A percentile compares a stretch with the other conserved stretches of the same genome.
Conservation (phyloP, 2,329 filamentous ascomycete species). For the Scopulariopsis brevicaulis region DNA sequence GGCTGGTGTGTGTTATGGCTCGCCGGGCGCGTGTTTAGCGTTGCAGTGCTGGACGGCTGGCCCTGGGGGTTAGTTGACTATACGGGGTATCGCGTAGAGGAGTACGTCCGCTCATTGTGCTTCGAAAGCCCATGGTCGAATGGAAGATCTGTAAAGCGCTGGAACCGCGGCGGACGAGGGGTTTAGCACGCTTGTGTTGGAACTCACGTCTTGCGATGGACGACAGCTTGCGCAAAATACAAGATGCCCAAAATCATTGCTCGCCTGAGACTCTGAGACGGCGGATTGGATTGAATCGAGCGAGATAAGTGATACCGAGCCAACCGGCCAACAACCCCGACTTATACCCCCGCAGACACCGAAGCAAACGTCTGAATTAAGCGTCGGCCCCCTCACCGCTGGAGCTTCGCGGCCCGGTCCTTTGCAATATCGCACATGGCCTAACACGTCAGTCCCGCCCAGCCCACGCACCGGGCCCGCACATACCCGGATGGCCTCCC, state of each 20-base stretch:
- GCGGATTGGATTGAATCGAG: background rate
- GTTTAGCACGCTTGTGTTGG: background rate
- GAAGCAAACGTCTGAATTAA: background rate
- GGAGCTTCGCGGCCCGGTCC: conserved; percentile 61
- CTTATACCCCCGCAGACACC: background rate
- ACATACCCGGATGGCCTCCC: conserved; percentile 62
- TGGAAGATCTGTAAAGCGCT: background rate
- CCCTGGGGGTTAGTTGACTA: background rate
- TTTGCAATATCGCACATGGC: conserved; percentile 89
- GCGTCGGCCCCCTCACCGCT: background rate
- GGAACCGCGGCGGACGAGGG: background rate
- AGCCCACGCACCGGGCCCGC: background rate
- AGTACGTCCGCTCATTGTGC: background rate
- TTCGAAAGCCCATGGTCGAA: background rate
- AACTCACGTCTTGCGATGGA: background rate
- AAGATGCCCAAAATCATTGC: background rate
- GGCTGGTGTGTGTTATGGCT: background rate
- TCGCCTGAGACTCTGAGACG: background rate
- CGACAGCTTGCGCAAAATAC: background rate
- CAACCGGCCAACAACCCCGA: background rate
- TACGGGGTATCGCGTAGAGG: background rate
- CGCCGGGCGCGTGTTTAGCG: background rate
- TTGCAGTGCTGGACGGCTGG: background rate
- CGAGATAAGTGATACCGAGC: background rate
- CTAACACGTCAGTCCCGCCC: conserved; percentile 26